Percentiles rank a stretch among this genome's conserved stretches.
These are phyloP conservation scores for Coprinopsis sp. DNA, from an alignment of 768 basidiomycete genomes.

Conservation along the genomic window DNA sequence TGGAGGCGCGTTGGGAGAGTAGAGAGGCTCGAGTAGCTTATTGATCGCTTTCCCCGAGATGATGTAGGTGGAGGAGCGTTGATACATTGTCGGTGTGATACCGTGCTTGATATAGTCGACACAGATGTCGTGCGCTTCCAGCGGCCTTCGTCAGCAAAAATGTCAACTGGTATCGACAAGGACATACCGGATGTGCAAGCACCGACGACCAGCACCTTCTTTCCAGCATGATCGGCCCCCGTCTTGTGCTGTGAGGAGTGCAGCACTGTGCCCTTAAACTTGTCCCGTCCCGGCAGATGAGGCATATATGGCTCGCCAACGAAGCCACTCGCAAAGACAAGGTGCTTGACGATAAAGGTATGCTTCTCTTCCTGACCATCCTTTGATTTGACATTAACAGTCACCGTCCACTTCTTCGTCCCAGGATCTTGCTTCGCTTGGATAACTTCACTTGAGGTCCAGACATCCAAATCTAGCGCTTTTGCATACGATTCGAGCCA, in stretches of 20 bases:
- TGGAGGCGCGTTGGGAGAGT: conserved; percentile 43
- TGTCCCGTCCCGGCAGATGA: conserved; percentile 39
- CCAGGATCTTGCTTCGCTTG: conserved; percentile 29
- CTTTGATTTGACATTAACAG: conserved; percentile 32
- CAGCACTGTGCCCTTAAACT: conserved; percentile 44
- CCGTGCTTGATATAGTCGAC: conserved; percentile 36
- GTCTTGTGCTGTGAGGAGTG: conserved; percentile 50
- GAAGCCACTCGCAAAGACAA: conserved; percentile 53
- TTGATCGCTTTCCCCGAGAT: conserved; percentile 36
- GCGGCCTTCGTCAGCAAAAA: background rate
- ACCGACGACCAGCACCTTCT: conserved; percentile 52
- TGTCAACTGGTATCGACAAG: background rate
- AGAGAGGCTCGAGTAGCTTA: conserved; percentile 22
- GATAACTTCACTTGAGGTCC: conserved; percentile 39
- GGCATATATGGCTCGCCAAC: conserved; percentile 45
- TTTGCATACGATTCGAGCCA: conserved; percentile 31
- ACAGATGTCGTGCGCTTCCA: conserved; percentile 34
- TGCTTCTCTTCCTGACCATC: conserved; percentile 38
- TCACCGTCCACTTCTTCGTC: conserved; percentile 38
- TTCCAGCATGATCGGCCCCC: conserved; percentile 45
- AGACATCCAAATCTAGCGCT: conserved; percentile 43
- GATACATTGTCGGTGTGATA: conserved; percentile 39
- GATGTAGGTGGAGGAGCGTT: conserved; percentile 47
- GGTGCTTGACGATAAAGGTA: conserved; percentile 39
- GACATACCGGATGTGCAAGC: conserved; percentile 47